Evolutionary conservation across 2,329 filamentous ascomycete species (phyloP), one percentile per base, ranked within the genome.

Genomic region (Myriosclerotinia scirpicola): DNA sequence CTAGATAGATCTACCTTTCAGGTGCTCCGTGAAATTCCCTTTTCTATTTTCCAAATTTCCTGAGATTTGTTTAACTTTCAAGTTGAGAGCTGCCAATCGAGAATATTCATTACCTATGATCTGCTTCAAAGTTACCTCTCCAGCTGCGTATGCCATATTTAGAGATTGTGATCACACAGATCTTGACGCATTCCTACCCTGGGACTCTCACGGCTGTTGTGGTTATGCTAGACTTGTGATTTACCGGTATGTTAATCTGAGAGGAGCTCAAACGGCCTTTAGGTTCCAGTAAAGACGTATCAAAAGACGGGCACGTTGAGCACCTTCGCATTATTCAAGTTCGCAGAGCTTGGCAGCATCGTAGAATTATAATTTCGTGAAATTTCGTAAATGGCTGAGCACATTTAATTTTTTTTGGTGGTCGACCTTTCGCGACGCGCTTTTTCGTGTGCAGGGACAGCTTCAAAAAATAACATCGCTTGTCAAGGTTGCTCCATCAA

Each of bases 1-100:
- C 12, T 11, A 46, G 54, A 36, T 36, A 14, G 36, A 44, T 65
- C 30, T 68, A 70, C 71, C 67, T 65, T 56, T 70, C 34, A 72
- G 48, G 53, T 26, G 36, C 36, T 61, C 53, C 36, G 55, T 65
- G n/a, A 34, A 36, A 44, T 65, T 46, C 14, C 44, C 46, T 36
- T 65, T 65, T 26, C 64, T 44, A 53, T 15, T 46, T 42, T 52
- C 38, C 38, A 65, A n/a, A 20, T 22, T 60, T 12, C 22, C 64
- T 65, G 55, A 53, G 58, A 38, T 38, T 50, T 61, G 34, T 50
- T 60, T 48, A 60, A 60, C 56, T 60, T 48, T 22, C 22, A 30
- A n/a, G 30, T 36, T 3, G 20, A 12, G 2, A 34, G 48, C 44
- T 48, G 56, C 42, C 30, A 60, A 50, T 60, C 54, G 20, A 50